Conservation (phyloP, 768 basidiomycete genomes). For the Austroboletus eburneus region DNA sequence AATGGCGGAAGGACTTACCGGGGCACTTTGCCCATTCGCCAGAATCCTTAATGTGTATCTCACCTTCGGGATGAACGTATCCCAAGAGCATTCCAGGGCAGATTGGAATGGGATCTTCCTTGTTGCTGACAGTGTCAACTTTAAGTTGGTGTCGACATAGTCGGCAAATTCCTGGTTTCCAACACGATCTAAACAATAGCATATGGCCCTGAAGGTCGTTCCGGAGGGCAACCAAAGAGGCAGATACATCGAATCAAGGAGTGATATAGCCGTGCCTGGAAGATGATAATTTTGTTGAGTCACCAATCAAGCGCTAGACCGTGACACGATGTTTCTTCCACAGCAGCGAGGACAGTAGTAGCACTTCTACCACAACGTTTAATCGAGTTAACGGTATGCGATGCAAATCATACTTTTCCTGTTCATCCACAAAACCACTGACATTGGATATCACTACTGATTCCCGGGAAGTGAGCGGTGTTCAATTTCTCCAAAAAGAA, state of each 20-base stretch:
- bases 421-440: conserved; percentile 39
- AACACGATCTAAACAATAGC: conserved; percentile 38
- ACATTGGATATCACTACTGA: conserved; percentile 37
- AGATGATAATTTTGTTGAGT: background rate
- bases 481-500: conserved; percentile 34
- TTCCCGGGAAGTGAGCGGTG: conserved; percentile 47
- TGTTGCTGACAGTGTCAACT: conserved; percentile 54
- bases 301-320: conserved; percentile 36
- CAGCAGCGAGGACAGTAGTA: conserved; percentile 39
- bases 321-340: conserved; percentile 37
- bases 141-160: conserved; percentile 44
- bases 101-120: conserved; percentile 38
- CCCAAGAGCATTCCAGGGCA: conserved; percentile 33
- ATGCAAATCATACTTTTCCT: conserved; percentile 36
- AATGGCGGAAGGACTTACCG: conserved; percentile 26
- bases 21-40: conserved; percentile 53
- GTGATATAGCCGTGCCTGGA: conserved; percentile 33
- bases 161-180: conserved; percentile 61
- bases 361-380: conserved; percentile 32
- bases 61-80: conserved; percentile 39
- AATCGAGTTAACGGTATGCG: background rate
- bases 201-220: conserved; percentile 29
- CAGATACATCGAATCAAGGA: conserved; percentile 39
- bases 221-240: conserved; percentile 33
- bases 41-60: conserved; percentile 42